Conservation (phyloP, 345 rosid genomes). For the Gossypium rotundifolium region DNA sequence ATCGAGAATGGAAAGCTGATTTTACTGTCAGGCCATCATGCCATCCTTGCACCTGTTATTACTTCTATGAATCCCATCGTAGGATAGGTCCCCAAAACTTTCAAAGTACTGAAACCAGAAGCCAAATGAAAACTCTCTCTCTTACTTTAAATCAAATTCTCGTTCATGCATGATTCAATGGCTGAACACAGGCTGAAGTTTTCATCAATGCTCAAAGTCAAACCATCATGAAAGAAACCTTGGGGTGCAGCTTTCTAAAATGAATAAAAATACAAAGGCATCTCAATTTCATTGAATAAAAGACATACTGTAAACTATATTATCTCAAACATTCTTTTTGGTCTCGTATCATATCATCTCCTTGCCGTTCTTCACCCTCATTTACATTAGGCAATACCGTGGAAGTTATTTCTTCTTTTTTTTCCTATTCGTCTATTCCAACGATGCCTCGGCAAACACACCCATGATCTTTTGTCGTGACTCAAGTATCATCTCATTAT, state of each 20-base stretch:
- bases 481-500: constrained; percentile 59
- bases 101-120: not conserved
- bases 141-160: not conserved
- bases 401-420: constrained; percentile 9
- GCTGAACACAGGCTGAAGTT: not conserved
- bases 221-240: too few species aligned
- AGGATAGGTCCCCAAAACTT: too few species aligned
- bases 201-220: not conserved
- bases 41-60: not conserved
- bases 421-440: constrained; percentile 37
- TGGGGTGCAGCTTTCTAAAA: not conserved
- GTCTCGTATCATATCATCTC: not conserved
- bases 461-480: constrained; percentile 54
- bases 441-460: constrained; percentile 33
- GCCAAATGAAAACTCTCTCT: not conserved
- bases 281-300: not conserved
- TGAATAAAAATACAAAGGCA: not conserved
- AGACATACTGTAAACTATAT: not conserved
- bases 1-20: not conserved
- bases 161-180: not conserved
- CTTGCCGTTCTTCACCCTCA: constrained; percentile 16
- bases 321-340: not conserved
- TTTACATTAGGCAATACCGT: constrained; percentile 9
- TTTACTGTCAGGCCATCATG: not conserved
- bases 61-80: too few species aligned